phyloP scores from a whole-genome alignment of 2,329 filamentous ascomycete genomes.

The Incumbomyces delicatus region DNA sequence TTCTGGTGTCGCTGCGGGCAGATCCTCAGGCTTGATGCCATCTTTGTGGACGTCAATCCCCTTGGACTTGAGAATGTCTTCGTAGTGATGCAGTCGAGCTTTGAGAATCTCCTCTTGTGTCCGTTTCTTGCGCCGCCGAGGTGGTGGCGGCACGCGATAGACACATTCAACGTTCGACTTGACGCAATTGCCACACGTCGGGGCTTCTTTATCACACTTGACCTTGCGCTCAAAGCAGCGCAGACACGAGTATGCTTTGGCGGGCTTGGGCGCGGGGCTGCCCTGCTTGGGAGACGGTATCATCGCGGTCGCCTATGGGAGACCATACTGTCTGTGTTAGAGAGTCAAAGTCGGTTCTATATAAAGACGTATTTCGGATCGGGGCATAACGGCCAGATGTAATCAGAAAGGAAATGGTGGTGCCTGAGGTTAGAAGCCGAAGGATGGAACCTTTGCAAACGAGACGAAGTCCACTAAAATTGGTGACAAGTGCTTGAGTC shows the following conservation, averaged over 20 bases:
- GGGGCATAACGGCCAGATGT: too few species aligned
- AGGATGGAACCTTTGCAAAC: too few species aligned
- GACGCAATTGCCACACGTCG: constrained; percentile 37
- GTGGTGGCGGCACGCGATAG: constrained; percentile 23
- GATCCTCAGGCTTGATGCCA: constrained; percentile 1
- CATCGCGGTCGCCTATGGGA: too few species aligned
- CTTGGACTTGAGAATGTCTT: constrained; percentile 17
- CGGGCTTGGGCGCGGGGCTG: constrained; percentile 2
- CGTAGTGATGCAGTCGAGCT: constrained; percentile 18
- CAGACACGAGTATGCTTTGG: constrained; percentile 18
- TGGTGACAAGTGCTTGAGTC: too few species aligned
- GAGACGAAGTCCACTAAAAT: too few species aligned
- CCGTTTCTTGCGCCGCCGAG: constrained; percentile 22
- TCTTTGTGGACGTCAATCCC: constrained; percentile 12
- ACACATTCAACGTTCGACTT: constrained; percentile 31
- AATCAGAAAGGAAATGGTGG: too few species aligned
- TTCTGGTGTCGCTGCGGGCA: not conserved
- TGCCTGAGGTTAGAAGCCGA: too few species aligned
- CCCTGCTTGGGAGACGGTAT: too few species aligned
- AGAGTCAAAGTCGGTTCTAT: too few species aligned
- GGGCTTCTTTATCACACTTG: constrained; percentile 29
- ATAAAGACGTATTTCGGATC: too few species aligned
- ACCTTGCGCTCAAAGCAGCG: constrained; percentile 30
- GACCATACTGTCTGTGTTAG: too few species aligned
- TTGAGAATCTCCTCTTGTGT: constrained; percentile 19